phyloP scores from a whole-genome alignment of 352 stramenopile species.

The Globisporangium emineosum region DNA sequence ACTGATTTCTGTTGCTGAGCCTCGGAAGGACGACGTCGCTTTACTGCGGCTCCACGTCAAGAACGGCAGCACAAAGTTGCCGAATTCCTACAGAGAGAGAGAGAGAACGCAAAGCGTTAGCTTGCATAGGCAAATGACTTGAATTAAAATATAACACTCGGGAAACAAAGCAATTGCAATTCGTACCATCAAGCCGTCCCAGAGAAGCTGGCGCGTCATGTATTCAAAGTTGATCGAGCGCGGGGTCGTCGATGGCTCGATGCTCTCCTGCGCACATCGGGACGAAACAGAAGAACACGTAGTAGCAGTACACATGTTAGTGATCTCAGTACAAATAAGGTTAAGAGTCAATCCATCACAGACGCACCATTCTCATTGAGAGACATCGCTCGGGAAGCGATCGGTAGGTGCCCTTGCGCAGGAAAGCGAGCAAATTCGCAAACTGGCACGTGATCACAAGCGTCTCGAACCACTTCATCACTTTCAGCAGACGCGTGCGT shows the following conservation, averaged over 20 bases:
- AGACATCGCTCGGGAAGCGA: constrained; percentile 73
- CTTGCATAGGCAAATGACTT: too few species aligned
- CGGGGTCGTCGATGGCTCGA: constrained; percentile 42
- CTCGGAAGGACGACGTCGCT: constrained; percentile 17
- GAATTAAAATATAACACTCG: not conserved
- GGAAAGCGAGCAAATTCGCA: constrained; percentile 68
- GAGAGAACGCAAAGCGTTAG: constrained; percentile 1
- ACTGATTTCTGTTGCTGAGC: constrained; percentile 1
- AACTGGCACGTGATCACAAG: constrained; percentile 65
- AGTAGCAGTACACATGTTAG: not conserved
- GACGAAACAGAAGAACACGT: not conserved
- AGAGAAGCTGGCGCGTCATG: constrained; percentile 84
- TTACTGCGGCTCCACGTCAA: constrained; percentile 60
- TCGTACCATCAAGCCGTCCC: constrained; percentile 74
- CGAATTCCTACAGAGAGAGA: constrained; percentile 58
- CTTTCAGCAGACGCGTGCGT: constrained; percentile 32
- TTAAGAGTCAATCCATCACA: not conserved
- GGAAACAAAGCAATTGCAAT: too few species aligned
- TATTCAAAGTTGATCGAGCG: constrained; percentile 85
- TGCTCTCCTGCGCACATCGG: constrained; percentile 41
- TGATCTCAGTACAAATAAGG: not conserved
- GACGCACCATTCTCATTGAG: constrained; percentile 62
- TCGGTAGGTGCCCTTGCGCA: constrained; percentile 66
- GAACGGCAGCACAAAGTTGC: constrained; percentile 70
- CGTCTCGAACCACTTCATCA: constrained; percentile 77